Conservation (phyloP, 192 early-diverging fungal species). For the Podila horticola region DNA sequence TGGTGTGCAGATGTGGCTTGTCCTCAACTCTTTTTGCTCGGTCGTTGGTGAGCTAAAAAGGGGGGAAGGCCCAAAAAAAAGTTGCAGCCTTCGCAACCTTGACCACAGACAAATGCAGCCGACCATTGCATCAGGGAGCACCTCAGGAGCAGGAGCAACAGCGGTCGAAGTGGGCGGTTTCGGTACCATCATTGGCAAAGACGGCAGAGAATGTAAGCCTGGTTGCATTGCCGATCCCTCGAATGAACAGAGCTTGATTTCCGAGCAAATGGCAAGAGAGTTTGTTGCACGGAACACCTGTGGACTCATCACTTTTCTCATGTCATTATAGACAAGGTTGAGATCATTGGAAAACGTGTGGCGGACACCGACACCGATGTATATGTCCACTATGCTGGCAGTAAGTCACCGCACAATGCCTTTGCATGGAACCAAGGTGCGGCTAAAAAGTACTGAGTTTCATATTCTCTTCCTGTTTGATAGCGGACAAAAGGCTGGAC, state of each 20-base stretch:
- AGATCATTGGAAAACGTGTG: conserved; percentile 44
- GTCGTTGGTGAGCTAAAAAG: too few species aligned
- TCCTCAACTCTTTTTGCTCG: background rate
- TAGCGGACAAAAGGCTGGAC: conserved; percentile 50
- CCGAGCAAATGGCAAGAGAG: too few species aligned
- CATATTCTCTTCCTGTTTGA: background rate
- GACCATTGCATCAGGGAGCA: background rate
- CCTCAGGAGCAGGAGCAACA: background rate
- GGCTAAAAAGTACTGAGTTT: background rate
- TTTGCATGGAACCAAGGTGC: background rate
- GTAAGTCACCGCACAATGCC: conserved; percentile 12
- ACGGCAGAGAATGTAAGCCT: conserved; percentile 34
- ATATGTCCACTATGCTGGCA: conserved; percentile 47
- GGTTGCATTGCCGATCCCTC: too few species aligned
- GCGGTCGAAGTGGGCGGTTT: conserved; percentile 27
- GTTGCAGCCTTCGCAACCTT: background rate
- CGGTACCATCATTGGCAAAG: conserved; percentile 44
- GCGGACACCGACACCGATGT: conserved; percentile 37
- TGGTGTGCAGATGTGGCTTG: background rate
- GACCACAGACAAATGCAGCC: background rate
- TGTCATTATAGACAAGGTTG: conserved; percentile 23
- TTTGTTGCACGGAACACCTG: background rate
- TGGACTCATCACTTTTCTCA: background rate
- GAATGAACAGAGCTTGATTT: too few species aligned
- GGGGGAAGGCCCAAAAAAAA: too few species aligned